A percentile compares a stretch with the other conserved stretches of the same genome.
Evolutionary conservation across 176 grass and related monocot species (phyloP).

Genomic region (bread wheat (Triticum aestivum)): DNA sequence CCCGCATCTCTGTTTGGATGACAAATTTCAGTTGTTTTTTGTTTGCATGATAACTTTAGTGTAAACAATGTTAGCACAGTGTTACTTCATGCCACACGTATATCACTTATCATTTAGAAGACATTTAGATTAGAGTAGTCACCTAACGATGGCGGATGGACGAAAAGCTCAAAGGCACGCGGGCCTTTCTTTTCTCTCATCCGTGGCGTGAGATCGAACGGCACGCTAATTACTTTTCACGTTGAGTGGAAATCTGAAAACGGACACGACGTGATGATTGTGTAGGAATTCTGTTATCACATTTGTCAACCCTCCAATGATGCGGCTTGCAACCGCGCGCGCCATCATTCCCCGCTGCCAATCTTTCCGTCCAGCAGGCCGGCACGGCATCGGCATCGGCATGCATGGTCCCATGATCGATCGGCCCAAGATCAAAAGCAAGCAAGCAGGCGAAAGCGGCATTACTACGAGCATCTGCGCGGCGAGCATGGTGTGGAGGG

Average conservation of each 20-base stretch:
- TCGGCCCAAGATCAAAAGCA: no score
- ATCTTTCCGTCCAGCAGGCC: constrained; percentile 28
- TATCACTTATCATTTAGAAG: no score
- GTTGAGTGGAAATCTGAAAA: not conserved
- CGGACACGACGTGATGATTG: constrained; percentile 14
- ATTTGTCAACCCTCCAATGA: constrained; percentile 34
- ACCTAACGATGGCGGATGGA: no score
- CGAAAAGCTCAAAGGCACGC: not conserved
- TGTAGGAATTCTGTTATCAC: constrained; percentile 9
- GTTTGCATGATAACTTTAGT: no score
- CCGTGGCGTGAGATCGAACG: not conserved
- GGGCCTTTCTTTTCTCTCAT: not conserved
- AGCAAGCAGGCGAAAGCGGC: no score
- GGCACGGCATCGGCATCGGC: not conserved
- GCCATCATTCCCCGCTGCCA: constrained; percentile 22
- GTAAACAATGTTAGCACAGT: no score
- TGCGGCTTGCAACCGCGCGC: not conserved
- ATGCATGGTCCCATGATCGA: not conserved
- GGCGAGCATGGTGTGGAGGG: not conserved
- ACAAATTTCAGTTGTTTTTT: no score
- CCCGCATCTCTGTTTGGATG: no score
- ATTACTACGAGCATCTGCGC: no score
- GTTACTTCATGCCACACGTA: no score
- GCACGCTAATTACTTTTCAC: not conserved
- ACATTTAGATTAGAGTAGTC: no score